These are phyloP conservation scores for Nigrospora osmanthi DNA, from an alignment of 2,329 filamentous ascomycete genomes.

Conservation along the genomic window DNA sequence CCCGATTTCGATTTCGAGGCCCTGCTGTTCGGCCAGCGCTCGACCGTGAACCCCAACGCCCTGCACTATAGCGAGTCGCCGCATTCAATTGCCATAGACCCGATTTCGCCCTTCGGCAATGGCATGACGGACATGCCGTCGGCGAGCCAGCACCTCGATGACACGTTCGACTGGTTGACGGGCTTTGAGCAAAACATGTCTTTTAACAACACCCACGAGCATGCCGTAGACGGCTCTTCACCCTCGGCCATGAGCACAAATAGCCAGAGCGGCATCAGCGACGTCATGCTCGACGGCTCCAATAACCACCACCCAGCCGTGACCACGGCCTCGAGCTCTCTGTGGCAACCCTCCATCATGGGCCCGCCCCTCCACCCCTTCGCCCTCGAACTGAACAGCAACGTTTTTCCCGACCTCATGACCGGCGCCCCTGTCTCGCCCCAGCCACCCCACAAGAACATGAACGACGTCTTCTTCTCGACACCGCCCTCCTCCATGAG, in stretches of 20 bases:
- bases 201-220: conserved; percentile 53
- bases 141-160: conserved; percentile 54
- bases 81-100: conserved; percentile 55
- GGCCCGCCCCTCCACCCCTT: conserved; percentile 63
- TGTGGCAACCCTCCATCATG: conserved; percentile 66
- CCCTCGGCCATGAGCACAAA: conserved; percentile 93
- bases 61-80: conserved; percentile 81
- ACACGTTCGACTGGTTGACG: conserved; percentile 74
- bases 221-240: conserved; percentile 84
- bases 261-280: conserved; percentile 85
- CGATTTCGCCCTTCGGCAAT: conserved; percentile 51
- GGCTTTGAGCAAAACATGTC: conserved; percentile 52
- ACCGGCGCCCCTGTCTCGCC: conserved; percentile 68
- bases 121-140: conserved; percentile 50
- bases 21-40: conserved; percentile 59
- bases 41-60: conserved; percentile 62
- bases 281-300: conserved; percentile 80
- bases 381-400: conserved; percentile 64
- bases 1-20: conserved; percentile 63
- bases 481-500: conserved; percentile 68
- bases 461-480: conserved; percentile 70
- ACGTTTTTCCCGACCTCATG: conserved; percentile 71
- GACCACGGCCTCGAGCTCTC: conserved; percentile 43
- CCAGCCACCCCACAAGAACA: conserved; percentile 64
- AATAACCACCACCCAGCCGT: conserved; percentile 57